These are phyloP conservation scores for Rubia tinctorum DNA, from an alignment of 305 asterid species.

Conservation along the genomic window DNA sequence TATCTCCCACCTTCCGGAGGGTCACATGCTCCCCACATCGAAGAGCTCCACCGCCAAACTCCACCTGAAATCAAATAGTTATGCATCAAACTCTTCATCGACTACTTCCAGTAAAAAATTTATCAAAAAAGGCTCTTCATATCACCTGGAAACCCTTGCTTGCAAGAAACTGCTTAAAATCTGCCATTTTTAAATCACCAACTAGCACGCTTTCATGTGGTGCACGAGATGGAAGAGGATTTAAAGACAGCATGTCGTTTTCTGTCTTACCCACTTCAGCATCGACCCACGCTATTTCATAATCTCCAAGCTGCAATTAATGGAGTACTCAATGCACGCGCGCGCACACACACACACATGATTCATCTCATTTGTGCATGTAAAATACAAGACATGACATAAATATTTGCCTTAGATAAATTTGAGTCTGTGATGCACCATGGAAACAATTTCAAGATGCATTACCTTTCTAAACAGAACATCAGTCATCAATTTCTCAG, in stretches of 20 bases:
- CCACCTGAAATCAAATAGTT: constrained; percentile 42
- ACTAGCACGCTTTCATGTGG: constrained; percentile 94
- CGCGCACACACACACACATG: neutral
- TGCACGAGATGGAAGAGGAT: constrained; percentile 73
- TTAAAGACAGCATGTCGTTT: constrained; percentile 58
- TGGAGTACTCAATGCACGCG: neutral
- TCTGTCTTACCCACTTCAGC: constrained; percentile 89
- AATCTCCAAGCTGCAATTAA: constrained; percentile 77
- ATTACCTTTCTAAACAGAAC: constrained; percentile 91
- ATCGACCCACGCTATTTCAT: constrained; percentile 95
- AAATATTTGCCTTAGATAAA: neutral
- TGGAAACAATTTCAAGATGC: neutral
- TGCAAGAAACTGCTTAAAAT: constrained; percentile 90
- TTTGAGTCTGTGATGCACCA: neutral
- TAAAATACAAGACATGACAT: neutral
- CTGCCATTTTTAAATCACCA: constrained; percentile 95
- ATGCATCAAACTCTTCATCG: too few species aligned
- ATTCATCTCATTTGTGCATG: neutral
- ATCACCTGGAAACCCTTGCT: constrained; percentile 88
- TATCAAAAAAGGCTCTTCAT: neutral
- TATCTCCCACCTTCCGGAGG: constrained; percentile 90
- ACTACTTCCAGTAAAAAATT: neutral
- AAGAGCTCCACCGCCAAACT: constrained; percentile 82
- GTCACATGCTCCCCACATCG: constrained; percentile 94
- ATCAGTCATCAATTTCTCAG: constrained; percentile 90